phyloP scores from a whole-genome alignment of 768 basidiomycete species.

The Russula lepida region DNA sequence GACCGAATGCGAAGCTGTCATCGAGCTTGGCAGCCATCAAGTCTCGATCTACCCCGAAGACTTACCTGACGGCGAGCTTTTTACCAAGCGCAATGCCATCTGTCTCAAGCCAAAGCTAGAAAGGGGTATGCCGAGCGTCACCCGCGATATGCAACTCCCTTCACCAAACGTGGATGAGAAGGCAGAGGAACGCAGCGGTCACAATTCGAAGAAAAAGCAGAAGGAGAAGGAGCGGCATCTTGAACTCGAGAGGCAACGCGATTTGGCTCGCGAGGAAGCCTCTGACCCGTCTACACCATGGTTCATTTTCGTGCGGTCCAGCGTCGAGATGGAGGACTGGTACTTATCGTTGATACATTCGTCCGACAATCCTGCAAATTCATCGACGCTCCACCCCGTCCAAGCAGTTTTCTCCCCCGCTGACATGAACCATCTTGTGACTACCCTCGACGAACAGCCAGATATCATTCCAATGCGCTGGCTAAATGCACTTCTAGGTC shows the following conservation, averaged over 20 bases:
- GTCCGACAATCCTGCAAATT: constrained; percentile 52
- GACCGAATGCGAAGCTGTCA: constrained; percentile 85
- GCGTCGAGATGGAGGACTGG: constrained; percentile 97
- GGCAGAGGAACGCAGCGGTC: constrained; percentile 34
- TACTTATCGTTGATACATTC: constrained; percentile 76
- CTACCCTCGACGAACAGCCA: constrained; percentile 83
- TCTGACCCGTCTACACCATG: constrained; percentile 56
- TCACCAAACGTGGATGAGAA: constrained; percentile 27
- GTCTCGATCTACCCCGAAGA: constrained; percentile 70
- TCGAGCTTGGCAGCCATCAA: constrained; percentile 74
- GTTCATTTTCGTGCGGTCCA: constrained; percentile 89
- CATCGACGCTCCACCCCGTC: constrained; percentile 52
- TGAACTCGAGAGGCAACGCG: constrained; percentile 27
- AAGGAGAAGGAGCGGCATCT: constrained; percentile 32
- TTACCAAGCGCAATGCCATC: constrained; percentile 83
- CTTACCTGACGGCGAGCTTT: constrained; percentile 80
- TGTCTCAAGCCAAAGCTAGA: constrained; percentile 51
- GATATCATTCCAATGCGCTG: constrained; percentile 97
- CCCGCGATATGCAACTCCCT: constrained; percentile 41
- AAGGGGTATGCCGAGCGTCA: constrained; percentile 38
- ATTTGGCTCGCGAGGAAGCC: constrained; percentile 42
- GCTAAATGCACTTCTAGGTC: constrained; percentile 90
- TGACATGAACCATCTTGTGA: constrained; percentile 79
- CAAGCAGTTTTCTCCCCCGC: constrained; percentile 56
- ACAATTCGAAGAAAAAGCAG: constrained; percentile 37